These are phyloP conservation scores for Torulaspora pretoriensis DNA, from an alignment of 1,139 yeast genomes.

Conservation along the genomic window DNA sequence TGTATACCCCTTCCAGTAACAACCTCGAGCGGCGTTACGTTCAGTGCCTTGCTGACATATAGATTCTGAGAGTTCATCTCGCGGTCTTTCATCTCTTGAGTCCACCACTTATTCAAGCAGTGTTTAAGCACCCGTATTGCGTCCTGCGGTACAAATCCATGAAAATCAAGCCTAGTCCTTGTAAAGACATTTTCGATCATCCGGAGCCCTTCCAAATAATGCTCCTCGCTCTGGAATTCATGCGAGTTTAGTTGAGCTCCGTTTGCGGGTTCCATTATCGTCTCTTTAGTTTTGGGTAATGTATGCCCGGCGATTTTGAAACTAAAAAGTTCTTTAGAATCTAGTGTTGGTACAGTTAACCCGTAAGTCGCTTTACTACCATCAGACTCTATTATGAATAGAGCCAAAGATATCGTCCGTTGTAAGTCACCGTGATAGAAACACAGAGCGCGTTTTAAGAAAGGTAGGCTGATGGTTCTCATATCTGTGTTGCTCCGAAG, in stretches of 20 bases:
- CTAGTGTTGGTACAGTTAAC: background rate
- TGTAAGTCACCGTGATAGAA: conserved; percentile 43
- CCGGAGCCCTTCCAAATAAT: conserved; percentile 11
- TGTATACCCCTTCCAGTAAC: conserved; percentile 65
- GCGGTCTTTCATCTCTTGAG: conserved; percentile 42
- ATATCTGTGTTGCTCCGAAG: conserved; percentile 19
- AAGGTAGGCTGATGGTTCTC: conserved; percentile 29
- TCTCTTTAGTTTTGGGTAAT: background rate
- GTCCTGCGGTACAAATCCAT: conserved; percentile 43
- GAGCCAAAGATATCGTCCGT: conserved; percentile 36
- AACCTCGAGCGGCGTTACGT: conserved; percentile 42
- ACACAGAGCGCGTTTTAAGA: conserved; percentile 40
- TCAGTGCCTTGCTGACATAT: conserved; percentile 29
- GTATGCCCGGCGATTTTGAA: background rate
- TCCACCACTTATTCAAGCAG: conserved; percentile 53
- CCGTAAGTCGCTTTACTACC: conserved; percentile 23
- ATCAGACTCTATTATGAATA: conserved; percentile 32
- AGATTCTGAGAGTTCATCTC: conserved; percentile 40
- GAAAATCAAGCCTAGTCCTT: conserved; percentile 46
- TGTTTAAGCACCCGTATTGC: conserved; percentile 41
- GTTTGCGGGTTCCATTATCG: background rate
- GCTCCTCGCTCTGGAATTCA: conserved; percentile 13
- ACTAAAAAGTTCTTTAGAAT: background rate
- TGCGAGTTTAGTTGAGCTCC: background rate
- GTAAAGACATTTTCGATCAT: conserved; percentile 20